Conservation (phyloP, 768 basidiomycete genomes). For the Wakefieldia striispora region DNA sequence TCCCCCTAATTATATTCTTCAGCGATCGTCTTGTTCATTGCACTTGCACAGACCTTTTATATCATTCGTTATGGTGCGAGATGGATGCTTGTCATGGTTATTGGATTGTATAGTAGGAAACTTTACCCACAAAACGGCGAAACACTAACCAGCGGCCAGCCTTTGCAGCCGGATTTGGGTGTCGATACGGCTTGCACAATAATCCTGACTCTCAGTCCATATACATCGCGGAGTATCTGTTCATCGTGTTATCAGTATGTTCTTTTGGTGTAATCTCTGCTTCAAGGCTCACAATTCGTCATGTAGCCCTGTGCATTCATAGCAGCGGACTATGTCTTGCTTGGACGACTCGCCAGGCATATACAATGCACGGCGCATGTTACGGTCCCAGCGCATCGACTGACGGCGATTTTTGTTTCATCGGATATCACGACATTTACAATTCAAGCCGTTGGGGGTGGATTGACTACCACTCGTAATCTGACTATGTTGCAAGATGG, state of each 20-base stretch:
- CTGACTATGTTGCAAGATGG: slow-evolving; percentile 26
- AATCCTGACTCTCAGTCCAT: slow-evolving; percentile 51
- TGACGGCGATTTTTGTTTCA: slow-evolving; percentile 58
- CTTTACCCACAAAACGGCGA: neutral
- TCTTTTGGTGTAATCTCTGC: slow-evolving; percentile 6
- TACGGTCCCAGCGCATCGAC: slow-evolving; percentile 43
- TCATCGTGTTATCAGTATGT: slow-evolving; percentile 54
- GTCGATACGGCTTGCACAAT: slow-evolving; percentile 53
- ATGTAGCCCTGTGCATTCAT: slow-evolving; percentile 71
- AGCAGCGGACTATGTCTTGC: slow-evolving; percentile 63
- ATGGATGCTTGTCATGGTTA: slow-evolving; percentile 60
- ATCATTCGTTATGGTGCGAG: slow-evolving; percentile 46
- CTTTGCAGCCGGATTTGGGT: slow-evolving; percentile 54
- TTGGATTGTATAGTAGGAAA: slow-evolving; percentile 57
- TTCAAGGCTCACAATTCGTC: neutral
- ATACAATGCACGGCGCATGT: slow-evolving; percentile 48
- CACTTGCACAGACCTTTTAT: slow-evolving; percentile 42
- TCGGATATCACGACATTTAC: slow-evolving; percentile 67
- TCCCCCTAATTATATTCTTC: neutral
- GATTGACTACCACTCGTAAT: slow-evolving; percentile 2
- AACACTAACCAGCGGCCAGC: slow-evolving; percentile 32
- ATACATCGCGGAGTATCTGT: slow-evolving; percentile 57
- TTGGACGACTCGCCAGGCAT: slow-evolving; percentile 56
- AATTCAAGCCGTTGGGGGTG: slow-evolving; percentile 47
- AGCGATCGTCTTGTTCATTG: slow-evolving; percentile 38